Percentiles rank a stretch among this genome's conserved stretches.
Evolutionary conservation across 306 rosid species (phyloP).

Genomic region (Acacia confusa): DNA sequence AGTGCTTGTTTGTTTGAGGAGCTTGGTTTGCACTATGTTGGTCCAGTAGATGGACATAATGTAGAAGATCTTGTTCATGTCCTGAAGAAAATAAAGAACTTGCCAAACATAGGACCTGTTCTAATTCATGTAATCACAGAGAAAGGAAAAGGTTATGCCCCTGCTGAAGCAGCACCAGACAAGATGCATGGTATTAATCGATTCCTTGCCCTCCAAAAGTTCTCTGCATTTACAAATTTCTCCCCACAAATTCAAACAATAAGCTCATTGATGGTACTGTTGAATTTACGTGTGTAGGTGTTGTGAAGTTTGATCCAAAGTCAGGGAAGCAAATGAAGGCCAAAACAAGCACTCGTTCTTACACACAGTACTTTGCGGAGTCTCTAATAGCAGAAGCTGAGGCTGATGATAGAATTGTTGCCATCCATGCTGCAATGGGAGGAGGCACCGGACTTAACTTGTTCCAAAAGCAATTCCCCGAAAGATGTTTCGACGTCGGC

Average conservation of each 20-base stretch:
- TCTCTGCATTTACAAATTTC: neutral
- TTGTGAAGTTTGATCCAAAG: slow-evolving; percentile 45
- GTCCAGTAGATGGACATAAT: slow-evolving; percentile 67
- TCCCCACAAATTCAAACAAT: neutral
- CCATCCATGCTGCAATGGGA: slow-evolving; percentile 65
- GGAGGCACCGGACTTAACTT: slow-evolving; percentile 58
- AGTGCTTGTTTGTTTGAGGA: slow-evolving; percentile 62
- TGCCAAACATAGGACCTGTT: slow-evolving; percentile 49
- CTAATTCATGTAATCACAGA: slow-evolving; percentile 49
- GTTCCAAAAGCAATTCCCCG: slow-evolving; percentile 46
- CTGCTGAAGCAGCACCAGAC: slow-evolving; percentile 54
- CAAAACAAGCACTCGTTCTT: slow-evolving; percentile 37
- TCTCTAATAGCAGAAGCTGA: slow-evolving; percentile 55
- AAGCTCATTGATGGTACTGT: neutral
- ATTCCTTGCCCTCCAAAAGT: neutral
- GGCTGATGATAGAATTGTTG: slow-evolving; percentile 42
- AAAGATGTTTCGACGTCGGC: slow-evolving; percentile 54
- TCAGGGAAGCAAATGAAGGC: slow-evolving; percentile 51
- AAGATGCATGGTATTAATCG: slow-evolving; percentile 48
- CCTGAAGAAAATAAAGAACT: slow-evolving; percentile 43
- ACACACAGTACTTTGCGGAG: slow-evolving; percentile 48
- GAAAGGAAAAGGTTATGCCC: slow-evolving; percentile 59
- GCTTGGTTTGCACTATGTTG: slow-evolving; percentile 62
- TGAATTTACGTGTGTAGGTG: slow-evolving; percentile 30
- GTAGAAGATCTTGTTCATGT: slow-evolving; percentile 55